phyloP scores from a whole-genome alignment of 352 stramenopile genomes.

The Phytopythium helicoides region DNA sequence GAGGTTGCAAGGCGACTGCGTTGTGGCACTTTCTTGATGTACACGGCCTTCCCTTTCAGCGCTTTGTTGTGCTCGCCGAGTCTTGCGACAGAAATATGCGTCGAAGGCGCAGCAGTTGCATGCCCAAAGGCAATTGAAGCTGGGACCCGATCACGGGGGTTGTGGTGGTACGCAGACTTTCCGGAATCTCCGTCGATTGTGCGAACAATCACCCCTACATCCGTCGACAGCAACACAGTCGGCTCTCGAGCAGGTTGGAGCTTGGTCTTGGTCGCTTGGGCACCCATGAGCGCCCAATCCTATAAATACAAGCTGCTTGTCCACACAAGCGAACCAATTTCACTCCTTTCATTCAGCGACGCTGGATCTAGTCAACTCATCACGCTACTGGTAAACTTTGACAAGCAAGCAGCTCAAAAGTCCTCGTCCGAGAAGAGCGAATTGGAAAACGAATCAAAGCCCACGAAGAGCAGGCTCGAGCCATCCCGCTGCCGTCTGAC shows the following conservation, averaged over 20 bases:
- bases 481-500: slow-evolving; percentile 42
- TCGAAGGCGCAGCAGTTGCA: background rate
- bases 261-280: slow-evolving; percentile 22
- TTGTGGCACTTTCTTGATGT: slow-evolving; percentile 42
- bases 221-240: slow-evolving; percentile 37
- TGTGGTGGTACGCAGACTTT: slow-evolving; percentile 43
- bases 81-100: slow-evolving; percentile 34
- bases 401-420: slow-evolving; percentile 41
- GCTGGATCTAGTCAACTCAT: background rate
- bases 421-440: slow-evolving; percentile 72
- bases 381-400: background rate
- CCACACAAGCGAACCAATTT: no score
- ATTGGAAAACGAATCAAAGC: slow-evolving; percentile 53
- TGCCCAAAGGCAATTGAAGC: background rate
- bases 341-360: background rate
- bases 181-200: slow-evolving; percentile 20
- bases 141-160: slow-evolving; percentile 22
- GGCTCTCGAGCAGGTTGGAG: slow-evolving; percentile 29
- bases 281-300: slow-evolving; percentile 24
- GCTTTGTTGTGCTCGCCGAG: slow-evolving; percentile 34
- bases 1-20: background rate
- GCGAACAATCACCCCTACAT: slow-evolving; percentile 51
- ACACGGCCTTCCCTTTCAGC: slow-evolving; percentile 57
- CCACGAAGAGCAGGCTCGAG: slow-evolving; percentile 56
- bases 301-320: slow-evolving; percentile 12